phyloP scores from a whole-genome alignment of 495 filamentous ascomycete species.

The Astrothelium subdiscretum region DNA sequence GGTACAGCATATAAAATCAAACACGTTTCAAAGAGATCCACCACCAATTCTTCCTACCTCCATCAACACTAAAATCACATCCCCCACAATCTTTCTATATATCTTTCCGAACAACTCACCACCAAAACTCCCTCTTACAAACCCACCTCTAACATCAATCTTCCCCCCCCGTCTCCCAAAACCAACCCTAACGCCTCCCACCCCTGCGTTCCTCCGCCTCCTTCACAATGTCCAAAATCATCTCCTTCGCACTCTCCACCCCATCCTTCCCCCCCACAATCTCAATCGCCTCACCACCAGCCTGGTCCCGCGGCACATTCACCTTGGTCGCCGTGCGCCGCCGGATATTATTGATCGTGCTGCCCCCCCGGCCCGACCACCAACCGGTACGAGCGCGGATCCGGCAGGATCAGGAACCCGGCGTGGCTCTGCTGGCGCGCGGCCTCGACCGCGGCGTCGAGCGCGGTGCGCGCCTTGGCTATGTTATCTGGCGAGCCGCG shows the following conservation, averaged over 20 bases:
- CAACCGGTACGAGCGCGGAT: constrained; percentile 77
- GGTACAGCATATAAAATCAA: not conserved
- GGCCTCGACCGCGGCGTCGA: constrained; percentile 58
- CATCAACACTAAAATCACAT: too few relatives aligned
- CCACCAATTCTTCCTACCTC: not conserved
- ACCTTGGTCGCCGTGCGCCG: constrained; percentile 87
- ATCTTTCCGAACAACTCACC: too few relatives aligned
- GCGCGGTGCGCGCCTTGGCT: constrained; percentile 58
- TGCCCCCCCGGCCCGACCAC: constrained; percentile 83
- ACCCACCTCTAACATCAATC: too few relatives aligned
- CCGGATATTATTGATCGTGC: constrained; percentile 83
- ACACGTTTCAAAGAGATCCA: not conserved
- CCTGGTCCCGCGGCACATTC: constrained; percentile 74
- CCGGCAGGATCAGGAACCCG: constrained; percentile 81
- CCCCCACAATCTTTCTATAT: too few relatives aligned
- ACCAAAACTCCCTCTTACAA: too few relatives aligned
- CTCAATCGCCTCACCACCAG: constrained; percentile 73
- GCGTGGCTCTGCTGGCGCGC: constrained; percentile 60
- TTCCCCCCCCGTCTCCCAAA: not conserved
- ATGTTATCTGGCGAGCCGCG: constrained; percentile 63
- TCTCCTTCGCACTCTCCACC: constrained; percentile 74
- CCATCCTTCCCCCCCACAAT: constrained; percentile 67
- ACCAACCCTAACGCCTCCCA: not conserved
- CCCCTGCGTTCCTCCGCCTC: constrained; percentile 27
- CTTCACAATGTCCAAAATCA: constrained; percentile 72